Evolutionary conservation across 2,329 filamentous ascomycete genomes (phyloP), one percentile per base, ranked within the genome.

Genomic region (Pleurostoma richardsiae): DNA sequence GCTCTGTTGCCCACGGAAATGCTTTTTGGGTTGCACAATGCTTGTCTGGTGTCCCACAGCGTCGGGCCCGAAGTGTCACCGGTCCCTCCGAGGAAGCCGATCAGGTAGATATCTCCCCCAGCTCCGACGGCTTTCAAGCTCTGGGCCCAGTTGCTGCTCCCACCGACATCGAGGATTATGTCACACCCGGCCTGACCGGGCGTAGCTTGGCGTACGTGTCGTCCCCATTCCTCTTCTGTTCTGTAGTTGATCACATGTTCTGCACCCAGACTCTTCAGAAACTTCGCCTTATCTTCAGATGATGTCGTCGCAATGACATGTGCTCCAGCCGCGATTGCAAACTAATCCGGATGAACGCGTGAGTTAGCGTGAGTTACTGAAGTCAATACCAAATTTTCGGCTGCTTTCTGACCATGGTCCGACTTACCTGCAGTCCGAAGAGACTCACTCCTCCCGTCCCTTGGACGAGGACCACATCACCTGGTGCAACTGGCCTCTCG

Each of bases 161-260:
- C 84, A 10, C 80, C 84, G n/a, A 86, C 76, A 55, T 88, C 85
- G 38, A 86, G 57, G 38, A 88, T 67, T 50, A 83, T 71, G 54
- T 86, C 76, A 6, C 85, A 77, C 10, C 85, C 85, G 2, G 55
- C 56, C 2, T 69, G 69, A 1, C 67, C 61, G 0, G 65, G 65
- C 0, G 69, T 72, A 0, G 77, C 69, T 0, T 72, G 75, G 7
- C 74, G 59, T 7, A 81, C 82, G 29, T 72, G 72, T 3, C 69
- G 62, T n/a, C 82, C 79, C 83, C 83, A 87, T 4, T 43, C 72
- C 0, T 74, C 63, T 6, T 70, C 71, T 0, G 61, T 70, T 47
- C 73, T 77, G 61, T 86, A 87, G 62, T 86, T 85, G 59, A 86
- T 71, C 2, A 76, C 65, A 40, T 79, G 68, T 45, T 74, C 69